phyloP scores from a whole-genome alignment of 495 filamentous ascomycete species.

The Annulohypoxylon maeteangense region DNA sequence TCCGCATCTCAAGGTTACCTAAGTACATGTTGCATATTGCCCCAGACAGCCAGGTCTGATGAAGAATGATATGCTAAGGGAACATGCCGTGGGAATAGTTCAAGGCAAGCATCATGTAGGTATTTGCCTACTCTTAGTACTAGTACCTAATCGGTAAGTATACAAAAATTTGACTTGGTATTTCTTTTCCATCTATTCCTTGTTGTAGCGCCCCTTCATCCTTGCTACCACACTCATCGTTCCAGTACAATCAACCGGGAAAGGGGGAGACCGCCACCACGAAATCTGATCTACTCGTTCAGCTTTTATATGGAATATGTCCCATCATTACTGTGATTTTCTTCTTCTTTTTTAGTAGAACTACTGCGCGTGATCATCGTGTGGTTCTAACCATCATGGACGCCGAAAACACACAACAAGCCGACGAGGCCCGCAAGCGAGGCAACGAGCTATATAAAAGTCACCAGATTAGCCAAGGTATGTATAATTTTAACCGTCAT shows the following conservation, averaged over 20 bases:
- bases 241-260: neutral
- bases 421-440: conserved; percentile 5
- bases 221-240: neutral
- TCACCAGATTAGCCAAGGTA: conserved; percentile 10
- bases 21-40: too few species aligned
- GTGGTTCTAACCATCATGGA: conserved; percentile 6
- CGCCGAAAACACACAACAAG: neutral
- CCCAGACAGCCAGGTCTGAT: too few species aligned
- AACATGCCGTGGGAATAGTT: too few species aligned
- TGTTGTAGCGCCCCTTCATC: neutral
- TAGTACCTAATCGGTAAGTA: neutral
- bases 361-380: neutral
- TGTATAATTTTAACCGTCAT: neutral
- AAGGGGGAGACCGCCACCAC: neutral
- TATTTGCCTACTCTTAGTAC: neutral
- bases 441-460: conserved; percentile 19
- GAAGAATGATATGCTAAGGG: neutral
- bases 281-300: neutral
- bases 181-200: neutral
- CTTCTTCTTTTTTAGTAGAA: neutral
- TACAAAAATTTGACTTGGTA: neutral
- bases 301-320: neutral
- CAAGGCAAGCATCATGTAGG: too few species aligned
- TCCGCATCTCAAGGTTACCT: neutral
- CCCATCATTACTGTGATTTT: neutral